Conservation (phyloP, 495 filamentous ascomycete species). For the Penicillium cosmopolitanum region DNA sequence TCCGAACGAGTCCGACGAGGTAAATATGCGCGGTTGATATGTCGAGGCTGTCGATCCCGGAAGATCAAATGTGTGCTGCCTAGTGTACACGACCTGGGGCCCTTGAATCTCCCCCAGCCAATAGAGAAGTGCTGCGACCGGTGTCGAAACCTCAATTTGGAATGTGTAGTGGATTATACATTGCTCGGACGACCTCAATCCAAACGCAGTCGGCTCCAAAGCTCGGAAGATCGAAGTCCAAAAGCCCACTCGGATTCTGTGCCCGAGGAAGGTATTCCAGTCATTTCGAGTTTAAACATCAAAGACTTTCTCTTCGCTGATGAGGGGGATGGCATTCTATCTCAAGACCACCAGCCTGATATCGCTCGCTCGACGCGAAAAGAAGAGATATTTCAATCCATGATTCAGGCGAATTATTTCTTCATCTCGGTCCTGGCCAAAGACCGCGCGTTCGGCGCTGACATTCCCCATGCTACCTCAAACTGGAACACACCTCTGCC, state of each 20-base stretch:
- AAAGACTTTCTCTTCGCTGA: conserved; percentile 7
- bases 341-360: neutral
- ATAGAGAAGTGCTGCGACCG: conserved; percentile 3
- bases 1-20: conserved; percentile 8
- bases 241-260: neutral
- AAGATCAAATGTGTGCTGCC: conserved; percentile 13
- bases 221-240: conserved; percentile 1
- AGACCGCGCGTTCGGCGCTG: conserved; percentile 5
- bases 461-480: neutral
- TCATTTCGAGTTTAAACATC: neutral
- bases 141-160: conserved; percentile 6
- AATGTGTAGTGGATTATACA: conserved; percentile 8
- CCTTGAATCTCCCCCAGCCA: conserved; percentile 4
- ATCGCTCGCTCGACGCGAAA: neutral
- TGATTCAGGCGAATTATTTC: conserved; percentile 2
- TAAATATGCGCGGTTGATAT: conserved; percentile 11
- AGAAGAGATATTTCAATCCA: conserved; percentile 6
- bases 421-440: neutral
- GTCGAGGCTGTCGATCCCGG: conserved; percentile 6
- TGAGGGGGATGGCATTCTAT: conserved; percentile 1
- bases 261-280: neutral
- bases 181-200: conserved; percentile 2
- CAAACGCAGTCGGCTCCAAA: conserved; percentile 2
- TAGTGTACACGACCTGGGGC: neutral
- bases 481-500: conserved; percentile 1